These are phyloP conservation scores for Starmerella sirachaensis DNA, from an alignment of 805 yeast genomes.

Conservation along the genomic window DNA sequence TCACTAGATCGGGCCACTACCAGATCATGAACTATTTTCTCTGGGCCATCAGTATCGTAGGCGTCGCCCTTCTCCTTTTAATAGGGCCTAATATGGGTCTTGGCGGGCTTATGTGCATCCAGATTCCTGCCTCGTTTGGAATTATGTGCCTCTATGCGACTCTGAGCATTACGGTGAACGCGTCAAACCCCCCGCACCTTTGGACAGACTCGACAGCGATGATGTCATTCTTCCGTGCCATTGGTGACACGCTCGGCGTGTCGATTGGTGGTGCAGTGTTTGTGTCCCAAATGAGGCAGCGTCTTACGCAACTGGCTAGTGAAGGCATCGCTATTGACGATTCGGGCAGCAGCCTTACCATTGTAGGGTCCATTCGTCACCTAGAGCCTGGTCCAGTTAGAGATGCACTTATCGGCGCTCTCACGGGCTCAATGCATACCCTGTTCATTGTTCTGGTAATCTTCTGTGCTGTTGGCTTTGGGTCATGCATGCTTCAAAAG, in stretches of 20 bases:
- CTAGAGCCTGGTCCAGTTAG: conserved; percentile 9
- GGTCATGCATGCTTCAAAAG: conserved; percentile 19
- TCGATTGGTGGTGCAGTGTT: conserved; percentile 28
- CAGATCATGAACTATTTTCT: conserved; percentile 32
- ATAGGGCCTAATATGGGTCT: conserved; percentile 30
- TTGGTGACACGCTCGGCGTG: conserved; percentile 27
- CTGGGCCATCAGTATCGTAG: conserved; percentile 33
- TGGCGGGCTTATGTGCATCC: conserved; percentile 34
- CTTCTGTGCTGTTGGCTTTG: conserved; percentile 21
- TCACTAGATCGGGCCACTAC: conserved; percentile 33
- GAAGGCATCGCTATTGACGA: conserved; percentile 16
- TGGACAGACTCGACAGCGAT: conserved; percentile 26
- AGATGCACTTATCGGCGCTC: conserved; percentile 12
- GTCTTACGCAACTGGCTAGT: conserved; percentile 7
- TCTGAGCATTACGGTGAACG: conserved; percentile 24
- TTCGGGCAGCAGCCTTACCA: conserved; percentile 18
- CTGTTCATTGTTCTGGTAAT: conserved; percentile 19
- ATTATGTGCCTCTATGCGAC: conserved; percentile 39
- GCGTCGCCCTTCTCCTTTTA: conserved; percentile 34
- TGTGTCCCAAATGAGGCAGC: conserved; percentile 20
- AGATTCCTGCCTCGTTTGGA: conserved; percentile 38
- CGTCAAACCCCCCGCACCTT: conserved; percentile 23
- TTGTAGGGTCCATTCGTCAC: conserved; percentile 16
- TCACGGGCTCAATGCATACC: conserved; percentile 17
- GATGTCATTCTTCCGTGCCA: conserved; percentile 24